These are phyloP conservation scores for Saccharomyces hybrid DNA, from an alignment of 1,139 yeast genomes.

Conservation along the genomic window DNA sequence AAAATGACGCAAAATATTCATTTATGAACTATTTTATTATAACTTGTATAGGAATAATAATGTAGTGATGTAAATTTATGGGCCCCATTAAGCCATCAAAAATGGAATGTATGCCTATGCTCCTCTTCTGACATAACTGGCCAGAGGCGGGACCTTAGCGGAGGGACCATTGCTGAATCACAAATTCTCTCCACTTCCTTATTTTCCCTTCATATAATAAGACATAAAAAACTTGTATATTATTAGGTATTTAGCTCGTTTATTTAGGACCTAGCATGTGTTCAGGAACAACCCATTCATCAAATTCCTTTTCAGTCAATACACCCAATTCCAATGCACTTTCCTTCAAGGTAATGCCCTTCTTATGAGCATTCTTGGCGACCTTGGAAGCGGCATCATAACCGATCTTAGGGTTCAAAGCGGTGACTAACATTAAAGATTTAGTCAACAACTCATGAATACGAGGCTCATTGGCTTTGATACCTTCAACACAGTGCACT, in stretches of 20 bases:
- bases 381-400: slow-evolving; percentile 95
- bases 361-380: slow-evolving; percentile 97
- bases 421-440: slow-evolving; percentile 96
- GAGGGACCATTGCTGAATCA: no score
- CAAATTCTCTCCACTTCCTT: neutral
- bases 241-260: neutral
- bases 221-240: neutral
- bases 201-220: neutral
- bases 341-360: slow-evolving; percentile 91
- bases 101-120: no score
- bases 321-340: slow-evolving; percentile 88
- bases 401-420: slow-evolving; percentile 97
- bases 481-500: slow-evolving; percentile 90
- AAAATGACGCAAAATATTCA: neutral
- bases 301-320: slow-evolving; percentile 76
- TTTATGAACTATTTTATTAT: neutral
- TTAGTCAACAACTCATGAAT: slow-evolving; percentile 83
- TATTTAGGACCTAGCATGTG: slow-evolving; percentile 89
- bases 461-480: slow-evolving; percentile 79
- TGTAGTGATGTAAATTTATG: neutral
- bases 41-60: no score
- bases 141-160: neutral
- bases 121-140: neutral
- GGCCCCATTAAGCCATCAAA: neutral
- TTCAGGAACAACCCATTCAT: slow-evolving; percentile 96